Base-by-base conservation (phyloP, 495 filamentous ascomycete genomes). In the Amniculicola lignicola region DNA sequence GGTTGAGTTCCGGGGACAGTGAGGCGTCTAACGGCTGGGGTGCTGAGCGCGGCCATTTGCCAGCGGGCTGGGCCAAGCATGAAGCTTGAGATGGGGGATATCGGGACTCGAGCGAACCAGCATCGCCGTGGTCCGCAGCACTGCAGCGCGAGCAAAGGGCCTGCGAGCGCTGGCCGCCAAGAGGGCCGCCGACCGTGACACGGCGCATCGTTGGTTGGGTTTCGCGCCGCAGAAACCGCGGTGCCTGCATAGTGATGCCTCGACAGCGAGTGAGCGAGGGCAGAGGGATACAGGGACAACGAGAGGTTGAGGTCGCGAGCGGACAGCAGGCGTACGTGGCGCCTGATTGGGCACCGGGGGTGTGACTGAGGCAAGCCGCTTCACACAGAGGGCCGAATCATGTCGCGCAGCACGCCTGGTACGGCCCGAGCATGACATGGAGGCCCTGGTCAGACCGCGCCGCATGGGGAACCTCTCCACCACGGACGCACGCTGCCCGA, bases 1-100 rank as follows among this genome's bases (percentile, higher is more conserved):
- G 58, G 21, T n/a, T 42, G 11, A 46, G 28, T 47, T n/a, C 47
- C 54, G 42, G 50, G 60, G 41, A 54, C 29, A n/a, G 22, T 64
- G 55, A 57, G 56, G 56, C 61, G 48, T 64, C 47, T 47, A 61
- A 61, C 56, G 56, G 61, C 56, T 46, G 51, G 55, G 55, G 51
- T 57, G 45, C 42, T 33, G 10, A 1, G 23, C 24, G 5, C 3
- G 28, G 4, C 23, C 35, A 60, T 60, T 53, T 40, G 57, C 47
- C 46, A 29, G 31, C 41, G 22, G 23, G 21, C 3, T 12, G 27
- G 33, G 46, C 54, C 39, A 40, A 51, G 43, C 23, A 4, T 47
- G 42, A 49, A 50, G 54, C 54, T 50, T 51, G 35, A 19, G 16
- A 28, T 43, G n/a, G n/a, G 42, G 46, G 44, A 49, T 45, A 57